A percentile compares a stretch with the other conserved stretches of the same genome.
These are phyloP conservation scores for Alternaria sp. DNA, from an alignment of 2,329 filamentous ascomycete species.

Conservation along the genomic window DNA sequence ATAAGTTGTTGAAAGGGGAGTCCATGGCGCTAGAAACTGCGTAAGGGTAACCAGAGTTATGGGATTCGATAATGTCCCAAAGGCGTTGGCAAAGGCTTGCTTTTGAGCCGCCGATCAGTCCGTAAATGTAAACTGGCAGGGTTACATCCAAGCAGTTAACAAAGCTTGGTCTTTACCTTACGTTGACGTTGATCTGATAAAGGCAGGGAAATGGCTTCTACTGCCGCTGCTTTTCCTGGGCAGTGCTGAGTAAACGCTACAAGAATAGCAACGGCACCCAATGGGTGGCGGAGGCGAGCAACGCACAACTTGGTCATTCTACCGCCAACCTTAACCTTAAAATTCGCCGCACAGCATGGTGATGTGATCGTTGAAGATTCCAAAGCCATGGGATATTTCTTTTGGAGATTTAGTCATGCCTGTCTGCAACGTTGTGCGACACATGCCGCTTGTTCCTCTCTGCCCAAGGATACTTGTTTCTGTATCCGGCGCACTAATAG, in stretches of 20 bases:
- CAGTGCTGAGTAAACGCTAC: constrained; percentile 38
- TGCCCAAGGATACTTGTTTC: constrained; percentile 25
- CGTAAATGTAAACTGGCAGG: constrained; percentile 21
- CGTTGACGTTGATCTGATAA: constrained; percentile 22
- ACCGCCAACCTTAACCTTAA: constrained; percentile 33
- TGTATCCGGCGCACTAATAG: constrained; percentile 20
- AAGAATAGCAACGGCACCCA: constrained; percentile 35
- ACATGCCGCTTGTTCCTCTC: not conserved
- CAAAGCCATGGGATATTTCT: not conserved
- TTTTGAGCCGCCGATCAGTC: constrained; percentile 28
- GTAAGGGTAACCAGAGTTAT: constrained; percentile 13
- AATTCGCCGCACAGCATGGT: constrained; percentile 18
- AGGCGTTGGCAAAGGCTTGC: constrained; percentile 23
- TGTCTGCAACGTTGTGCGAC: not conserved
- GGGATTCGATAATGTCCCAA: constrained; percentile 14
- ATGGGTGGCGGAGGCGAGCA: constrained; percentile 24
- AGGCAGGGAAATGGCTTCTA: constrained; percentile 21
- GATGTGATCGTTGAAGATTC: constrained; percentile 21
- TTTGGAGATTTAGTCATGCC: constrained; percentile 6
- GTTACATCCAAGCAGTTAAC: constrained; percentile 28
- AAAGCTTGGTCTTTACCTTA: constrained; percentile 18
- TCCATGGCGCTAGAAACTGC: constrained; percentile 36
- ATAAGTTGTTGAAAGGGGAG: constrained; percentile 15
- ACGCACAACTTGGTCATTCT: constrained; percentile 18
- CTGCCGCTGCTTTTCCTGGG: constrained; percentile 30